Evolutionary conservation across 2,329 filamentous ascomycete genomes (phyloP).

Genomic region (Aspergillus brunneoviolaceus): DNA sequence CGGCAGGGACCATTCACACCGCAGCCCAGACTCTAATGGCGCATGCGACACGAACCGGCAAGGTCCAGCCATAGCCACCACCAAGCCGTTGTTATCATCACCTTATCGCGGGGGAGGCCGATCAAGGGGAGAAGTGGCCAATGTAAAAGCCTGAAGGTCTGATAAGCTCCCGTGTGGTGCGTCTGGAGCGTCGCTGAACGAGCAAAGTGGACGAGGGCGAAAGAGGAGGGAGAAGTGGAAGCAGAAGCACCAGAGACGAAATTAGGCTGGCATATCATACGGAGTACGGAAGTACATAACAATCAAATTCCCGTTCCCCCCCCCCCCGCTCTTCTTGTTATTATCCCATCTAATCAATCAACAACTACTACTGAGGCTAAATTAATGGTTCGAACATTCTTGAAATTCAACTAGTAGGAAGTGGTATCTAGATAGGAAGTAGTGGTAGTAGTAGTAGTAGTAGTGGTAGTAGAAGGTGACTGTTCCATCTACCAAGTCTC

Average conservation of each 20-base stretch:
- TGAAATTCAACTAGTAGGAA: not conserved
- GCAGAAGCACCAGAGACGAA: too few relatives aligned
- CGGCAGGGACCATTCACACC: too few relatives aligned
- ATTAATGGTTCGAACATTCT: not conserved
- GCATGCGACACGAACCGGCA: too few relatives aligned
- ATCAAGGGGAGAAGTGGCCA: not conserved
- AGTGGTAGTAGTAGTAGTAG: not conserved
- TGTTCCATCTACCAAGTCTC: not conserved
- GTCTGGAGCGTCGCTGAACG: not conserved
- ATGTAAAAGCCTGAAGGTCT: not conserved
- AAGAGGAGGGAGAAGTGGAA: too few relatives aligned
- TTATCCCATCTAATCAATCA: too few relatives aligned
- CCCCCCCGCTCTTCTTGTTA: too few relatives aligned
- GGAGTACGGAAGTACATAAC: too few relatives aligned
- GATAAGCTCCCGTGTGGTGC: constrained; percentile 1
- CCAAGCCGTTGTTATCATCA: not conserved
- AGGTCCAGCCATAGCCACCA: not conserved
- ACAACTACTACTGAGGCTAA: not conserved
- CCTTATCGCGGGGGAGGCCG: not conserved
- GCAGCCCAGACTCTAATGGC: too few relatives aligned
- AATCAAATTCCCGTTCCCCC: too few relatives aligned
- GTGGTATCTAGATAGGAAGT: not conserved
- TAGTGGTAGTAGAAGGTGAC: not conserved
- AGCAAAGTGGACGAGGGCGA: not conserved
- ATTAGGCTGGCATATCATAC: too few relatives aligned